Evolutionary conservation across 2,329 filamentous ascomycete species (phyloP).

Genomic region (Fusarium bulbicola): DNA sequence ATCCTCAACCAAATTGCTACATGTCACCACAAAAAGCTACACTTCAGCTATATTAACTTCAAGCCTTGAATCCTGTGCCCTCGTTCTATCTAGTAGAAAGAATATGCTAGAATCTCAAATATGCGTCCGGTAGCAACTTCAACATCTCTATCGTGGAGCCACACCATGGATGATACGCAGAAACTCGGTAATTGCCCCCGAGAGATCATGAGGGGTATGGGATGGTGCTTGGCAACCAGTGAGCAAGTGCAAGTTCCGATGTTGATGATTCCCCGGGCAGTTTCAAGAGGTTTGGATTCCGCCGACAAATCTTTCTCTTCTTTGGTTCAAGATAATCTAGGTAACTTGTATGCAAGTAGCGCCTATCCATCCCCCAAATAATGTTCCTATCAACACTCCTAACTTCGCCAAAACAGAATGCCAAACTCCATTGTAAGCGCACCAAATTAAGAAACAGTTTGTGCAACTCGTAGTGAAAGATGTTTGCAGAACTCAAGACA

Average conservation of each 20-base stretch:
- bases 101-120: background rate
- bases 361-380: conserved; percentile 17
- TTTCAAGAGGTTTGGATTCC: background rate
- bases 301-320: background rate
- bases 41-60: background rate
- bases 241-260: background rate
- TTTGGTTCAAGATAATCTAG: conserved; percentile 10
- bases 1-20: background rate
- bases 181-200: background rate
- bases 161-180: background rate
- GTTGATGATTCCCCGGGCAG: background rate
- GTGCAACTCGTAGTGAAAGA: conserved; percentile 4
- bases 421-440: conserved; percentile 19
- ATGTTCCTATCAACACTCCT: conserved; percentile 36
- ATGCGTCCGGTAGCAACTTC: background rate
- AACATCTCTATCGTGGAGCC: background rate
- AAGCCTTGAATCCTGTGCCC: background rate
- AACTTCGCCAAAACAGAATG: conserved; percentile 22
- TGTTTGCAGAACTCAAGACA: background rate
- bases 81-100: background rate
- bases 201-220: too few relatives aligned
- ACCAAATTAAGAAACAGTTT: conserved; percentile 28
- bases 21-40: background rate
- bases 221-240: background rate
- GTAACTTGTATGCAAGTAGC: conserved; percentile 8